Evolutionary conservation across 2,329 filamentous ascomycete species (phyloP).

Genomic region (Fusarium sp.): DNA sequence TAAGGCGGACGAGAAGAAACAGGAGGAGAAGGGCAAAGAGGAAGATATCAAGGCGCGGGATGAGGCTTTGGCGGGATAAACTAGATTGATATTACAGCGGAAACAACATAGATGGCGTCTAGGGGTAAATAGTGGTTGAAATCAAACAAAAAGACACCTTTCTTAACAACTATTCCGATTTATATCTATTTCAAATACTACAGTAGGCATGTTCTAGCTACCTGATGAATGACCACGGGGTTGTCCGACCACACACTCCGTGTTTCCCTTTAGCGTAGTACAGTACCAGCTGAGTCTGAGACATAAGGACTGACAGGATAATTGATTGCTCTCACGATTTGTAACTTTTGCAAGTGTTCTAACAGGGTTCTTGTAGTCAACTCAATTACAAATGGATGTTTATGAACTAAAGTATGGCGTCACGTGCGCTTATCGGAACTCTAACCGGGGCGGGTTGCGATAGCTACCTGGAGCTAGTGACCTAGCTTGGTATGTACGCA

Average conservation of each 20-base stretch:
- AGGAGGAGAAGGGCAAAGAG: constrained; percentile 31
- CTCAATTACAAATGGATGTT: neutral
- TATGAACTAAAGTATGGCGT: constrained; percentile 16
- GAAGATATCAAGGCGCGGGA: constrained; percentile 44
- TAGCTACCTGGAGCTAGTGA: constrained; percentile 6
- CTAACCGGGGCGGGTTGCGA: neutral
- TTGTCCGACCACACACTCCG: constrained; percentile 24
- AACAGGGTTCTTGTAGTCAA: neutral
- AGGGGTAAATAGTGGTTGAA: neutral
- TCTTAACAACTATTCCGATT: neutral
- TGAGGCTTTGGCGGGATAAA: constrained; percentile 43
- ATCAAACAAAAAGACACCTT: constrained; percentile 2
- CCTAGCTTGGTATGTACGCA: constrained; percentile 13
- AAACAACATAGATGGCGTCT: constrained; percentile 35
- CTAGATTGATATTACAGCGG: neutral
- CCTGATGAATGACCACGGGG: constrained; percentile 31
- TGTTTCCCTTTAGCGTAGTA: constrained; percentile 3
- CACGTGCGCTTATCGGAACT: constrained; percentile 43
- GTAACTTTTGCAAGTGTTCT: neutral
- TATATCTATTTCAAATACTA: too few relatives aligned
- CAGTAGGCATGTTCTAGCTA: too few relatives aligned
- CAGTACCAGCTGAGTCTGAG: constrained; percentile 18
- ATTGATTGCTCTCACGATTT: neutral
- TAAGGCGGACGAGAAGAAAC: constrained; percentile 46
- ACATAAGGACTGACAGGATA: constrained; percentile 11